Conservation (phyloP, 495 filamentous ascomycete genomes). For the Penicillium atrosanguineum region DNA sequence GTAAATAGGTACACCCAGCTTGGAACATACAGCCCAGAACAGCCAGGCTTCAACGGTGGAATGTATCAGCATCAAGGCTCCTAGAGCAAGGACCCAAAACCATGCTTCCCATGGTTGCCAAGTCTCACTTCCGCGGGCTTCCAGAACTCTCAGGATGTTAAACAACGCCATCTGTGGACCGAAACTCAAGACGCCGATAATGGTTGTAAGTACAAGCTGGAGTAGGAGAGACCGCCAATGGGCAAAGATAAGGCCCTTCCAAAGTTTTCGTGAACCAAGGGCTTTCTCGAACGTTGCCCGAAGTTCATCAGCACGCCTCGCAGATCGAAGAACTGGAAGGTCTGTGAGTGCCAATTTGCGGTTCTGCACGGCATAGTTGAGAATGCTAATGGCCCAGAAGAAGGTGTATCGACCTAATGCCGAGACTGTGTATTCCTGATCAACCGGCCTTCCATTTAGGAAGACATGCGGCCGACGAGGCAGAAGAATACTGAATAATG, state of each 20-base stretch:
- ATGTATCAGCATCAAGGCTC: constrained; percentile 51
- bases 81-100: constrained; percentile 67
- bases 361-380: constrained; percentile 52
- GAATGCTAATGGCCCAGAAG: constrained; percentile 55
- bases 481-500: constrained; percentile 37
- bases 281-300: constrained; percentile 50
- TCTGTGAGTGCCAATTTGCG: constrained; percentile 58
- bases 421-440: constrained; percentile 60
- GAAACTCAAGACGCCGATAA: constrained; percentile 58
- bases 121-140: constrained; percentile 42
- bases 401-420: constrained; percentile 62
- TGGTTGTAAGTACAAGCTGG: constrained; percentile 54
- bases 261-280: constrained; percentile 52
- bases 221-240: constrained; percentile 52
- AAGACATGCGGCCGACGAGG: constrained; percentile 69
- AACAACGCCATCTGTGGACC: constrained; percentile 68
- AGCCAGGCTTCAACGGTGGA: constrained; percentile 60
- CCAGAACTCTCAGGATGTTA: constrained; percentile 60
- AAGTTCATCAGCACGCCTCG: constrained; percentile 27
- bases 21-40: constrained; percentile 64
- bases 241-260: constrained; percentile 55
- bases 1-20: constrained; percentile 62
- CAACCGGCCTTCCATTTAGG: constrained; percentile 55
- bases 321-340: constrained; percentile 46
- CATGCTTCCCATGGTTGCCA: constrained; percentile 48